Base-by-base conservation (phyloP, 345 rosid genomes). In the Acer negundo region DNA sequence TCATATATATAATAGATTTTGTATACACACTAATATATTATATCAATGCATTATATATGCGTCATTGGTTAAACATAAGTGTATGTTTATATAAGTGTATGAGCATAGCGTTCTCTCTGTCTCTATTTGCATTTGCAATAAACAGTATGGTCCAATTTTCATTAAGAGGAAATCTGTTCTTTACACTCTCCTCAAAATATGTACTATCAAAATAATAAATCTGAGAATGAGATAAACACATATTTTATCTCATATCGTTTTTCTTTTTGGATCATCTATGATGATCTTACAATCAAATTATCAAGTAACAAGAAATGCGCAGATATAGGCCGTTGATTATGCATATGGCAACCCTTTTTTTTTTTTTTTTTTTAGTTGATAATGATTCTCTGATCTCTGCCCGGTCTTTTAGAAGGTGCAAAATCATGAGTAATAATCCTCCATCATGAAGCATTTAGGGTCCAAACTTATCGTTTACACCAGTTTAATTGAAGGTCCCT, bases 151-250 rank as follows among this genome's bases (percentile, higher is more conserved):
- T 35, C 6, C 6, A 35, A 35, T 35, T 35, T 35, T 35, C 38
- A 35, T 35, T 35, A 35, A 35, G 38, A 35, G 6, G 38, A 35
- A 35, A 35, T 35, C 38, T 4, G 6, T 35, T 35, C 38, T 35
- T 35, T 4, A 35, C 58, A 46, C 42, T 46, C 16, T 73, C 42
- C 76, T 24, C 42, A 62, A 23, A 58, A 28, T 40, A 22, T 59
- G 66, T 73, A 73, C 42, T 40, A 73, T 62, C 44, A 73, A 44
- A 73, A 44, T 62, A 23, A 73, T 62, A 24, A 26, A 44, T 62
- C 8, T 59, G 38, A 59, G 59, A 10, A 6, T 72, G 22, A 40
- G 59, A 10, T 72, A 35, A 40, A 56, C 1, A 38, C 35, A 19
- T 56, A 38, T 38, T 22, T 53, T 9, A 24, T 72, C 24, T n/a